Evolutionary conservation across 1,139 yeast genomes (phyloP).

Genomic region (Saccharomyces hybrid): DNA sequence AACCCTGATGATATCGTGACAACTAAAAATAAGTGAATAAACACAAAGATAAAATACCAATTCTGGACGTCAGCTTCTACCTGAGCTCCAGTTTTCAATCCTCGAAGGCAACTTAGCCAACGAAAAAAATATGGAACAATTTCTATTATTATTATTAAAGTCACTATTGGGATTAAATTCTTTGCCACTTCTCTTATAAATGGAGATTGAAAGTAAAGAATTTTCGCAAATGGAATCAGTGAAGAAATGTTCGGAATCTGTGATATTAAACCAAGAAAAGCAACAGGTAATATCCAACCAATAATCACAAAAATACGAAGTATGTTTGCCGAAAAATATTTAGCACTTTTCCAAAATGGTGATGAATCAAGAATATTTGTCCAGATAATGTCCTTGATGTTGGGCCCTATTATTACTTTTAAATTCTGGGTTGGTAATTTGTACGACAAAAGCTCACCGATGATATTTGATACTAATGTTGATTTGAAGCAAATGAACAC

Average conservation of each 20-base stretch:
- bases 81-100: constrained; percentile 48
- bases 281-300: constrained; percentile 65
- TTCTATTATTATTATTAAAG: constrained; percentile 52
- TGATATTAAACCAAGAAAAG: constrained; percentile 58
- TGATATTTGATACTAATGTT: constrained; percentile 43
- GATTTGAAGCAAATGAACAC: constrained; percentile 48
- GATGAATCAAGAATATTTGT: constrained; percentile 39
- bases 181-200: constrained; percentile 46
- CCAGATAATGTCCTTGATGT: constrained; percentile 59
- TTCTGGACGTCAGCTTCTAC: constrained; percentile 53
- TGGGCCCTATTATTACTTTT: constrained; percentile 41
- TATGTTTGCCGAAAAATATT: constrained; percentile 39
- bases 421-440: constrained; percentile 39
- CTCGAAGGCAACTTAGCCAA: constrained; percentile 42
- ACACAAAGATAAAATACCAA: constrained; percentile 65
- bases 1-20: constrained; percentile 80
- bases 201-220: constrained; percentile 48
- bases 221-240: constrained; percentile 46
- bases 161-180: constrained; percentile 53
- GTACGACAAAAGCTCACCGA: constrained; percentile 47
- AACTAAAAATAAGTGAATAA: constrained; percentile 74
- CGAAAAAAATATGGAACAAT: constrained; percentile 47
- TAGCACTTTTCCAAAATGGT: constrained; percentile 32
- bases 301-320: constrained; percentile 43
- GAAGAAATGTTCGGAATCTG: constrained; percentile 54